Base-by-base conservation (phyloP, 805 yeast genomes). In the Wickerhamomyces subpelliculosus region DNA sequence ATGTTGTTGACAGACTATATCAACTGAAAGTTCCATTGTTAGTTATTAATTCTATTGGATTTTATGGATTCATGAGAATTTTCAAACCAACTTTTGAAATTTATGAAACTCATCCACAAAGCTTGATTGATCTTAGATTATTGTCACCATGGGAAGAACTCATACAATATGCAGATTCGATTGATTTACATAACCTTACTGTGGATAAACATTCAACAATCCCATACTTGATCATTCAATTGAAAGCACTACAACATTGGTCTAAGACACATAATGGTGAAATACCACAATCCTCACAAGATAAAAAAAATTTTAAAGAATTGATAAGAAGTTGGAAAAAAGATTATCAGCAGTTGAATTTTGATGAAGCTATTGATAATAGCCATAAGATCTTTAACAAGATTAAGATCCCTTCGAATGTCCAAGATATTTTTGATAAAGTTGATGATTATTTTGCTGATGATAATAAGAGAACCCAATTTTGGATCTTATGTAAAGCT, bases 101-200 rank as follows among this genome's bases (percentile, higher is more conserved):
- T 2, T 61, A 86, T 13, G 89, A 89, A 42, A 75, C 95, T 1
- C 95, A 87, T 55, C 77, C 80, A 0, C 78, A 66, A 25, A 64
- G 72, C 8, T 51, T 79, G 3, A 75, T 69, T 20, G 95, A 86
- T 49, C 59, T 88, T 41, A 62, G 95, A 36, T 58, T 88, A 3
- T 80, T 77, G 42, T 39, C 54, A 5, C 84, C 93, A 1, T 90
- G 96, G 96, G 60, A 67, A 1, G 87, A 84, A 46, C 58, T 88
- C 8, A 56, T 58, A 27, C 61, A 58, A 0, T 77, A 68, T 46
- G 66, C 73, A 13, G 72, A 75, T 35, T 56, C 73, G 1, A 62
- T 78, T 33, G 75, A 79, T 38, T 45, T 83, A 11, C 64, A 64
- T 1, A 23, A 43, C 0, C 41, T 80, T 27, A 70, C 67, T 34